phyloP scores from a whole-genome alignment of 768 basidiomycete species.

The Ramaria sp. region DNA sequence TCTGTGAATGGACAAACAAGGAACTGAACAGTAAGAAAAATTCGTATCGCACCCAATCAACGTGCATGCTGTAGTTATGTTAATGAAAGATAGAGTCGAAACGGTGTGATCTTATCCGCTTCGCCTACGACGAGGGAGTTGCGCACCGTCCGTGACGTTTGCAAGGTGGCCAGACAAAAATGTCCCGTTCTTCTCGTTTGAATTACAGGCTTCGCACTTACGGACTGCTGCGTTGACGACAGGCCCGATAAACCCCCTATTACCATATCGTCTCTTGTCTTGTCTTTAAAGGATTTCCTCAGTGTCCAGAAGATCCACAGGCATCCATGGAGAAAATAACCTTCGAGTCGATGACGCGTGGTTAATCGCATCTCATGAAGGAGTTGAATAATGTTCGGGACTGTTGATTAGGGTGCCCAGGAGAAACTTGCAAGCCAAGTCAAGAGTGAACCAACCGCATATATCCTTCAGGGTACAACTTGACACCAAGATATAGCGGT shows the following conservation, averaged over 20 bases:
- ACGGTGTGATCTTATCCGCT: constrained; percentile 17
- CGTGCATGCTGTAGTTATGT: background rate
- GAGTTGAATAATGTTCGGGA: constrained; percentile 32
- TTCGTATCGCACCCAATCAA: constrained; percentile 6
- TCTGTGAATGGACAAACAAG: background rate
- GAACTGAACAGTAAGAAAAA: background rate
- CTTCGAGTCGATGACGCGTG: too few species aligned
- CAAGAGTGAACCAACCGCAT: constrained; percentile 48
- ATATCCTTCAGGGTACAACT: background rate
- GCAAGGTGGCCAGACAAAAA: constrained; percentile 17
- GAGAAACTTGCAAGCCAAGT: constrained; percentile 48
- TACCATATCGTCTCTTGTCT: constrained; percentile 31
- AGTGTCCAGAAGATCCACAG: constrained; percentile 40
- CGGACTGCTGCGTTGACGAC: constrained; percentile 36
- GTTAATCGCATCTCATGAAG: too few species aligned
- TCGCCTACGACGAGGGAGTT: constrained; percentile 26
- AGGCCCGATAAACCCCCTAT: constrained; percentile 41
- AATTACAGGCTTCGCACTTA: constrained; percentile 11
- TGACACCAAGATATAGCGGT: too few species aligned
- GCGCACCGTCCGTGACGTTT: constrained; percentile 15
- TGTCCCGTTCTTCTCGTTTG: constrained; percentile 4
- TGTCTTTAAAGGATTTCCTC: constrained; percentile 40
- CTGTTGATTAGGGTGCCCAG: constrained; percentile 38
- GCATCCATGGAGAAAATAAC: constrained; percentile 27
- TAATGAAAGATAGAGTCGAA: background rate